Percentiles rank a stretch among this genome's conserved stretches.
phyloP scores from a whole-genome alignment of 352 stramenopile genomes.

The Phytopythium ostracodes region DNA sequence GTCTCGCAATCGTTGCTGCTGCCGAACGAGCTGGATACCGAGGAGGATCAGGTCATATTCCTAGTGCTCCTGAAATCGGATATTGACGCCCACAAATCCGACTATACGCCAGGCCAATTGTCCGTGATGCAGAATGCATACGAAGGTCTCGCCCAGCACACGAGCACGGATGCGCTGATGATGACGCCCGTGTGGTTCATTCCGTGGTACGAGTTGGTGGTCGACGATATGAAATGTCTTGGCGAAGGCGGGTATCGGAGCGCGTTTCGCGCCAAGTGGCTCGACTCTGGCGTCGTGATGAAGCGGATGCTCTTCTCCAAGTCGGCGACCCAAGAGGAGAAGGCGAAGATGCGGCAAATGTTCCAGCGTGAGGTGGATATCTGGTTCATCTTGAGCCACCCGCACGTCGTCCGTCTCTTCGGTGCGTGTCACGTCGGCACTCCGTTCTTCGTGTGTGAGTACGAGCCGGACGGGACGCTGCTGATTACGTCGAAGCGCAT shows the following conservation, averaged over 20 bases:
- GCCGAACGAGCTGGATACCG: neutral
- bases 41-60: neutral
- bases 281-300: too few relatives aligned
- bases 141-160: neutral
- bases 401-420: slow-evolving; percentile 16
- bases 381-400: slow-evolving; percentile 16
- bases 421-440: slow-evolving; percentile 13
- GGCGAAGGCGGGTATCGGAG: too few relatives aligned
- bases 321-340: neutral
- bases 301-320: too few relatives aligned
- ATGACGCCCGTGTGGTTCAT: too few relatives aligned
- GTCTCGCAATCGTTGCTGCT: neutral
- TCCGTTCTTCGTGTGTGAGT: slow-evolving; percentile 5
- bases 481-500: too few relatives aligned
- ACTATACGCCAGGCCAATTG: neutral
- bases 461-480: slow-evolving; percentile 8
- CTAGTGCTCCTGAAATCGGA: neutral
- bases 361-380: slow-evolving; percentile 16
- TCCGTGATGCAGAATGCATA: neutral
- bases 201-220: too few relatives aligned
- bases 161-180: neutral
- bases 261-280: too few relatives aligned
- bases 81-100: neutral
- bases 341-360: slow-evolving; percentile 2
- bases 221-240: too few relatives aligned